Percentiles rank a stretch among this genome's conserved stretches.
Evolutionary conservation across 2,329 filamentous ascomycete species (phyloP).

Genomic region (Colletotrichum brevisporum): DNA sequence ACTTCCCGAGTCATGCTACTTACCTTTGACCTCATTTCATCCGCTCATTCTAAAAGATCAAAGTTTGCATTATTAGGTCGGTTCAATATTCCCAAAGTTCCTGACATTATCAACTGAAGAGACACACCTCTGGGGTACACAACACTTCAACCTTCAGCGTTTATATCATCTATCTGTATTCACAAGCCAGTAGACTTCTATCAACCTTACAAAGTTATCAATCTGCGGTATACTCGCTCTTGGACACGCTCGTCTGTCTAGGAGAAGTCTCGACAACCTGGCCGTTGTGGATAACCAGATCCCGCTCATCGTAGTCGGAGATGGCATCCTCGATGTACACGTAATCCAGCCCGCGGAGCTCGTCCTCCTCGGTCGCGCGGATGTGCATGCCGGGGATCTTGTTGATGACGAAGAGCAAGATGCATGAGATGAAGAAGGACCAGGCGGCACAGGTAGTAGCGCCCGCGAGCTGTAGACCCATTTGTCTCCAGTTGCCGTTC

Average conservation of each 20-base stretch:
- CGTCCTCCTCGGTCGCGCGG: conserved; percentile 67
- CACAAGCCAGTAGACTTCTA: no score
- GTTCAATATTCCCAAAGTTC: no score
- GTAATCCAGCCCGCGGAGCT: conserved; percentile 66
- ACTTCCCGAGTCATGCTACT: no score
- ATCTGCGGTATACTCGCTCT: not conserved
- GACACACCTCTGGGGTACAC: no score
- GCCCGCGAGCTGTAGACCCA: conserved; percentile 70
- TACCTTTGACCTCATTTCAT: no score
- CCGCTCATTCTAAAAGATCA: no score
- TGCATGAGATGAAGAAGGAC: conserved; percentile 66
- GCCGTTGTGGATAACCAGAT: conserved; percentile 23
- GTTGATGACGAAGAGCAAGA: conserved; percentile 69
- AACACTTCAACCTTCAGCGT: no score
- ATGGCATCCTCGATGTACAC: conserved; percentile 46
- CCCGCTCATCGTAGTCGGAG: conserved; percentile 28
- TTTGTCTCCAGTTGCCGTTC: conserved; percentile 66
- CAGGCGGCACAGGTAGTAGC: conserved; percentile 69
- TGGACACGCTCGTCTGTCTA: conserved; percentile 2
- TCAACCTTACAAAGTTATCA: no score
- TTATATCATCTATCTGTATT: no score
- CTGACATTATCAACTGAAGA: no score
- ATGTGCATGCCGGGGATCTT: conserved; percentile 71
- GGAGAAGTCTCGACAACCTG: conserved; percentile 15
- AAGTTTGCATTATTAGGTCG: no score